Evolutionary conservation across 495 filamentous ascomycete genomes (phyloP).

Genomic region (Chaetomium fimeti): DNA sequence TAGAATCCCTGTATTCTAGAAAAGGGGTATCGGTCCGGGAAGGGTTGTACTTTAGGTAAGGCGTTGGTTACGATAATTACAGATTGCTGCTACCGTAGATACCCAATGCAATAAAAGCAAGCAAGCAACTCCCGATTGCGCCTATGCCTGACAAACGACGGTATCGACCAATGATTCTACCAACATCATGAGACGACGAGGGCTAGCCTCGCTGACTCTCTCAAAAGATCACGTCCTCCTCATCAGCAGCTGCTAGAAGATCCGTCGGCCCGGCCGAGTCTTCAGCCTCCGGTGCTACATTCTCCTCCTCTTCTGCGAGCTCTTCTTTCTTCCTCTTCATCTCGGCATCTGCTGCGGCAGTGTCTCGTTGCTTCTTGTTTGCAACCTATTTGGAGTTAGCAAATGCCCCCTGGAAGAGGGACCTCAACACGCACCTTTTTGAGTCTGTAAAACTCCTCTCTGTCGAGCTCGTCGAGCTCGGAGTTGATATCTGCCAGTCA

Average conservation of each 20-base stretch:
- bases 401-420: not conserved
- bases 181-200: conserved; percentile 17
- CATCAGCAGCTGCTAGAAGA: conserved; percentile 79
- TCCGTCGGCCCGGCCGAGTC: conserved; percentile 55
- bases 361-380: conserved; percentile 89
- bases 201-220: not conserved
- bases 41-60: conserved; percentile 16
- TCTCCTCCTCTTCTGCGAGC: conserved; percentile 38
- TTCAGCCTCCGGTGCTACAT: conserved; percentile 50
- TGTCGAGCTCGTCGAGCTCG: conserved; percentile 94
- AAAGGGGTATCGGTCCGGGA: not conserved
- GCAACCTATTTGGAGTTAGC: conserved; percentile 55
- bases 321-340: conserved; percentile 60
- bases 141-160: conserved; percentile 22
- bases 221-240: conserved; percentile 95
- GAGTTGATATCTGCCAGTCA: conserved; percentile 80
- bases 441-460: conserved; percentile 96
- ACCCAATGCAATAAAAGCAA: conserved; percentile 27
- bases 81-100: conserved; percentile 14
- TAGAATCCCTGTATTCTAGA: conserved; percentile 35
- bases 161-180: conserved; percentile 13
- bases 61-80: not conserved
- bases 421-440: conserved; percentile 62
- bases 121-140: conserved; percentile 29
- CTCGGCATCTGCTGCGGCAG: conserved; percentile 69